Base-by-base conservation (phyloP, 163 green algal species). In the Scenedesmus sp. region DNA sequence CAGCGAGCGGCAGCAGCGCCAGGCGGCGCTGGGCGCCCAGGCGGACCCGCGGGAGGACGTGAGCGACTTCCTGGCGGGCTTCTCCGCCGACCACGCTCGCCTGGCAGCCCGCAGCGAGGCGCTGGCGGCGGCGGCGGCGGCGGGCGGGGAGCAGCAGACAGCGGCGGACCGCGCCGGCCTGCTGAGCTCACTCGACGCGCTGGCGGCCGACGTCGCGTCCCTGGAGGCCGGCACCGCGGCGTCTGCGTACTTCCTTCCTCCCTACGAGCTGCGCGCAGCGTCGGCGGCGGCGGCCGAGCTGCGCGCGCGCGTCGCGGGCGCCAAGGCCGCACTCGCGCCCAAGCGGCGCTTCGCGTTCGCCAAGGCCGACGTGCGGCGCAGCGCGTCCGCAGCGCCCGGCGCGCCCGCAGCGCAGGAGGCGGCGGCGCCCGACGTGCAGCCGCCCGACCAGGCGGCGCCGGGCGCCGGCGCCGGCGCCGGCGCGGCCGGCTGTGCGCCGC, bases 191-290 rank as follows among this genome's bases (percentile, higher is more conserved):
- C 63, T 87, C 5, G 73, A 85, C 24, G 24, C 60, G 6, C 56
- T 90, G 3, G 31, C 54, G 5, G 39, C 62, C 0, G 67, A 75
- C 24, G 34, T 86, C 39, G 24, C 78, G 17, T 44, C 42, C 9
- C 45, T 89, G 33, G 87, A 90, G 63, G 45, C 77, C 33, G 69
- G 26, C 2, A 53, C 83, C 18, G 78, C 89, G 22, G 82, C 79
- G 6, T 86, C 88, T 15, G 79, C 87, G 18, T 93, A 93, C 75
- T 93, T 87, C 77, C 84, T 93, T 10, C 89, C 89, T 0, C 54
- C 56, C 0, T 93, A 89, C 58, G 89, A 93, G 60, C 71, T 88
- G 60, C 86, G 87, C 42, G 81, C 84, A 17, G 81, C 77, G 67
- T 86, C 80, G 17, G 70, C 63, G 6, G 63, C 71, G 4, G 29